A percentile compares a stretch with the other conserved stretches of the same genome.
phyloP scores from a whole-genome alignment of 495 filamentous ascomycete genomes.

The Coniosporium apollinis region DNA sequence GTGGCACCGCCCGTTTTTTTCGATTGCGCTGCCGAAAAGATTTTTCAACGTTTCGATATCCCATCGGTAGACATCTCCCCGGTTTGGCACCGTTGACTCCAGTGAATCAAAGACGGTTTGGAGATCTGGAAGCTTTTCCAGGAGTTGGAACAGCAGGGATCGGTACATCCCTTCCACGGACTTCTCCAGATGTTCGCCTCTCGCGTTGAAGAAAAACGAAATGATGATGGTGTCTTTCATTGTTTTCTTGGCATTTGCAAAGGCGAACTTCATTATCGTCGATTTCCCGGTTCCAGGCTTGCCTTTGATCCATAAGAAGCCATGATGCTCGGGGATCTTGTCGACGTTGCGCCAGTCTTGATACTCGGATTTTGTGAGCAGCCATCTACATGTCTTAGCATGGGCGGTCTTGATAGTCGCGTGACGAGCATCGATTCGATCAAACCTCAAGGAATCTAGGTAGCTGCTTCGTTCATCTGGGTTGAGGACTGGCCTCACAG shows the following conservation, averaged over 20 bases:
- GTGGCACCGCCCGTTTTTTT: no score
- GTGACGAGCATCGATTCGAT: neutral
- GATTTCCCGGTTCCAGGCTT: slow-evolving; percentile 18
- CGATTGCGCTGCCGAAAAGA: slow-evolving; percentile 9
- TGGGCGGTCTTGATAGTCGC: slow-evolving; percentile 2
- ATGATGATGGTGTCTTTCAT: slow-evolving; percentile 6
- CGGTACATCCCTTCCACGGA: slow-evolving; percentile 18
- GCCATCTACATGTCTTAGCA: slow-evolving; percentile 11
- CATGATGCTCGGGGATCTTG: slow-evolving; percentile 1
- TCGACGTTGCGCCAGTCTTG: slow-evolving; percentile 4
- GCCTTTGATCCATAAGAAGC: slow-evolving; percentile 16
- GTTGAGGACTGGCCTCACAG: neutral
- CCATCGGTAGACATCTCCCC: neutral
- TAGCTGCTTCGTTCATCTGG: slow-evolving; percentile 1
- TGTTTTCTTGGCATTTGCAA: slow-evolving; percentile 1
- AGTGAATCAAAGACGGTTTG: slow-evolving; percentile 2
- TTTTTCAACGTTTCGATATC: slow-evolving; percentile 7
- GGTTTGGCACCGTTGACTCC: no score
- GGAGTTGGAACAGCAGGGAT: slow-evolving; percentile 22
- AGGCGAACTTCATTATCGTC: slow-evolving; percentile 11
- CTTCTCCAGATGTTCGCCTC: slow-evolving; percentile 20
- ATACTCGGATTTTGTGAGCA: slow-evolving; percentile 8
- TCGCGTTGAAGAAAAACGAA: slow-evolving; percentile 28
- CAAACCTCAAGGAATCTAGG: neutral
- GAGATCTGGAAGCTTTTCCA: slow-evolving; percentile 6